These are phyloP conservation scores for Pyrrhoderma lamaoense DNA, from an alignment of 1,284 basidiomycete genomes.

Conservation along the genomic window DNA sequence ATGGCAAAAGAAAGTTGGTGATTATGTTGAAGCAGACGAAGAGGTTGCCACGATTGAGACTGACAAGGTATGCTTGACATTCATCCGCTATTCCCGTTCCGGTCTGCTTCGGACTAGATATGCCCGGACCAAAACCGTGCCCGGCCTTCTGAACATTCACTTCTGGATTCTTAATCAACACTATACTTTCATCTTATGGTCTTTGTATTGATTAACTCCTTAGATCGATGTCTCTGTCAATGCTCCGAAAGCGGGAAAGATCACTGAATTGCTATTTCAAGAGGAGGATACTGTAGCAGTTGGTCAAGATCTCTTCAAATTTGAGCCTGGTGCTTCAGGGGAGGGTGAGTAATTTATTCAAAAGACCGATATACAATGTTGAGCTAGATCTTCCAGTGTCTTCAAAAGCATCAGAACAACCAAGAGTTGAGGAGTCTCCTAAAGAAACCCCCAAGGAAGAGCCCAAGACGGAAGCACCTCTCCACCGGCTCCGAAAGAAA, in stretches of 20 bases:
- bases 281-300: constrained; percentile 95
- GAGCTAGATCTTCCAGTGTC: constrained; percentile 15
- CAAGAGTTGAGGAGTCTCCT: constrained; percentile 31
- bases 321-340: constrained; percentile 78
- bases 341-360: constrained; percentile 32
- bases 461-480: constrained; percentile 38
- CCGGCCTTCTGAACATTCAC: background rate
- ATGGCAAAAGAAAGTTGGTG: constrained; percentile 93
- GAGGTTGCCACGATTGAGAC: constrained; percentile 98
- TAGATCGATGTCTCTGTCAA: constrained; percentile 98
- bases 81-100: constrained; percentile 1
- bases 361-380: background rate
- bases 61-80: constrained; percentile 71
- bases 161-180: background rate
- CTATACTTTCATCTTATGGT: too few relatives aligned
- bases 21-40: constrained; percentile 87
- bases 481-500: constrained; percentile 30
- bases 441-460: constrained; percentile 44
- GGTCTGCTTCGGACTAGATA: constrained; percentile 1
- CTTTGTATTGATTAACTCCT: background rate
- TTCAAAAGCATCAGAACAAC: constrained; percentile 29
- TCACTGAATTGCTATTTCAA: constrained; percentile 78
- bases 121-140: background rate
- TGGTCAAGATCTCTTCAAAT: constrained; percentile 90
- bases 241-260: constrained; percentile 83